Percentiles rank a stretch among this genome's conserved stretches.
phyloP scores from a whole-genome alignment of 2,329 filamentous ascomycete species.

The Capronia coronata region DNA sequence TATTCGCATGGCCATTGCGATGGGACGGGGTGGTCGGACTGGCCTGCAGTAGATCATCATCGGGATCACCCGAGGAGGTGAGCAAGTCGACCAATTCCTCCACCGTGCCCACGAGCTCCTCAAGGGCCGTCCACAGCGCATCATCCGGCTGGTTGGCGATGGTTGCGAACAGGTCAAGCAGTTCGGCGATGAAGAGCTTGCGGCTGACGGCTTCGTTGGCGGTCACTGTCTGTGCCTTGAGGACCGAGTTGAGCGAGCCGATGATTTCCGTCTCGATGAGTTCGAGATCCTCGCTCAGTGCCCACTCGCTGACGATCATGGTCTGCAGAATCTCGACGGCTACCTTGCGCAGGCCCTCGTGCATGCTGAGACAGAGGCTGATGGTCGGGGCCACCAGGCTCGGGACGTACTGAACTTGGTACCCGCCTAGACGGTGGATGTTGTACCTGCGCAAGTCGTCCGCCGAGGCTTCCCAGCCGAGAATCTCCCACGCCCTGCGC shows the following conservation, averaged over 20 bases:
- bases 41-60: constrained; percentile 29
- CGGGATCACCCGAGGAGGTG: constrained; percentile 71
- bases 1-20: constrained; percentile 1
- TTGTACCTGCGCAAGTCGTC: constrained; percentile 76
- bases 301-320: constrained; percentile 99
- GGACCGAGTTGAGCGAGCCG: constrained; percentile 80
- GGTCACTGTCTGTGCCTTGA: constrained; percentile 72
- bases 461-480: constrained; percentile 84
- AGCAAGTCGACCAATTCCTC: constrained; percentile 88
- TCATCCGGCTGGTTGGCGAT: constrained; percentile 63
- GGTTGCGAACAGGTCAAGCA: constrained; percentile 71
- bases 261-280: constrained; percentile 95
- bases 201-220: constrained; percentile 77
- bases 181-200: constrained; percentile 83
- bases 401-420: constrained; percentile 97
- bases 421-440: constrained; percentile 80
- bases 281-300: constrained; percentile 81
- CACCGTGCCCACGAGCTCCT: constrained; percentile 72
- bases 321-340: constrained; percentile 91
- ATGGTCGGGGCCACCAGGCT: constrained; percentile 85
- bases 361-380: constrained; percentile 88
- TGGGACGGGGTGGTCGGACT: not conserved
- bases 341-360: constrained; percentile 80
- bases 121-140: constrained; percentile 66
- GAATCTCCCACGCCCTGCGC: constrained; percentile 82